Conservation (phyloP, 1,284 basidiomycete species). For the Trametes polyzona region DNA sequence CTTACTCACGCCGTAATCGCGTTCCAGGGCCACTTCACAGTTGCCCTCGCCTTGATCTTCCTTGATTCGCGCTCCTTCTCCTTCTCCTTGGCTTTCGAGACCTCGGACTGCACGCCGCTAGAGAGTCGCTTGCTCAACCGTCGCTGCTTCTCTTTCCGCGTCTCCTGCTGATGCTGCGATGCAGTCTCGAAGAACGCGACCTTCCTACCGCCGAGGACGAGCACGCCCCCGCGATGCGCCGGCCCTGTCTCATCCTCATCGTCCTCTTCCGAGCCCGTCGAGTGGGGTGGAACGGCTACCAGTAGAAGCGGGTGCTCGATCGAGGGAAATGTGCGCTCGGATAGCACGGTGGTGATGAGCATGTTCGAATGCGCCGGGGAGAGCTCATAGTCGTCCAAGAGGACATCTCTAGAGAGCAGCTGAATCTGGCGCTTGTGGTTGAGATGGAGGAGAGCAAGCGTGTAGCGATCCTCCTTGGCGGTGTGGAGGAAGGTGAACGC, state of each 20-base stretch:
- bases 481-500: conserved; percentile 68
- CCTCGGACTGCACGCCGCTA: conserved; percentile 44
- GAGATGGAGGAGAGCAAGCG: conserved; percentile 70
- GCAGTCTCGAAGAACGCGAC: conserved; percentile 64
- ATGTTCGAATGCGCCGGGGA: conserved; percentile 53
- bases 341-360: conserved; percentile 45
- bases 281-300: conserved; percentile 48
- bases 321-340: conserved; percentile 32
- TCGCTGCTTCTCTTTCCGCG: conserved; percentile 55
- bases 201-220: conserved; percentile 68
- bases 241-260: conserved; percentile 34
- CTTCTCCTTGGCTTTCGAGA: conserved; percentile 52
- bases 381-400: conserved; percentile 52
- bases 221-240: conserved; percentile 61
- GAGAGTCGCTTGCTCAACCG: conserved; percentile 54
- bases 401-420: conserved; percentile 61
- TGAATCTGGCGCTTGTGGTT: conserved; percentile 67
- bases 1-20: conserved; percentile 61
- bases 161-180: conserved; percentile 48
- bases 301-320: conserved; percentile 48
- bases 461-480: conserved; percentile 42
- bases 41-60: conserved; percentile 54
- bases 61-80: conserved; percentile 56
- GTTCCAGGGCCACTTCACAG: conserved; percentile 74
- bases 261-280: conserved; percentile 31